Conservation (phyloP, 176 grass and related monocot species). For the Alopecurus myosuroides region DNA sequence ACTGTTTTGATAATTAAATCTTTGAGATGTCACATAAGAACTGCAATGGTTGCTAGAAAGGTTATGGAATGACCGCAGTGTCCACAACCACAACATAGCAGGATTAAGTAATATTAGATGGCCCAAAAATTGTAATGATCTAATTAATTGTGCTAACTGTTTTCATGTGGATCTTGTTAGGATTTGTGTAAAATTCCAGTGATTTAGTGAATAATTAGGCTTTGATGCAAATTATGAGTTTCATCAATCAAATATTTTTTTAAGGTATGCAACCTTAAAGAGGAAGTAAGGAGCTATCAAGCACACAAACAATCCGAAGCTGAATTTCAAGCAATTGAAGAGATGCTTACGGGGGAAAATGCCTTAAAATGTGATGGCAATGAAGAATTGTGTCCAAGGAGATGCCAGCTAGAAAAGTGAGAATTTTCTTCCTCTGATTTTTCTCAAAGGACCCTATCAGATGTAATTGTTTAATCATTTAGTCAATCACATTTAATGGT, state of each 20-base stretch:
- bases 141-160: too few relatives aligned
- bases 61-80: background rate
- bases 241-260: conserved; percentile 17
- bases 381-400: conserved; percentile 23
- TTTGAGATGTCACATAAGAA: background rate
- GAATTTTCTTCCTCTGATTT: conserved; percentile 15
- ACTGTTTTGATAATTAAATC: background rate
- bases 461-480: background rate
- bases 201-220: background rate
- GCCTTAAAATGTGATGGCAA: conserved; percentile 30
- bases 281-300: conserved; percentile 74
- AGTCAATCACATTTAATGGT: background rate
- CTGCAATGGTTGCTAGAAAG: background rate
- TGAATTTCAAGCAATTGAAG: conserved; percentile 36
- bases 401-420: conserved; percentile 34
- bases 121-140: background rate
- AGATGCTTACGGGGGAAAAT: conserved; percentile 38
- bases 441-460: background rate
- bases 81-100: background rate
- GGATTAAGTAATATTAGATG: background rate
- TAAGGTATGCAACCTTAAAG: conserved; percentile 73
- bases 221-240: background rate
- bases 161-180: conserved; percentile 9
- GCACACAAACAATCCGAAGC: conserved; percentile 43
- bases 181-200: background rate